Base-by-base conservation (phyloP, 2,329 filamentous ascomycete genomes). In the Aspergillus floridensis region DNA sequence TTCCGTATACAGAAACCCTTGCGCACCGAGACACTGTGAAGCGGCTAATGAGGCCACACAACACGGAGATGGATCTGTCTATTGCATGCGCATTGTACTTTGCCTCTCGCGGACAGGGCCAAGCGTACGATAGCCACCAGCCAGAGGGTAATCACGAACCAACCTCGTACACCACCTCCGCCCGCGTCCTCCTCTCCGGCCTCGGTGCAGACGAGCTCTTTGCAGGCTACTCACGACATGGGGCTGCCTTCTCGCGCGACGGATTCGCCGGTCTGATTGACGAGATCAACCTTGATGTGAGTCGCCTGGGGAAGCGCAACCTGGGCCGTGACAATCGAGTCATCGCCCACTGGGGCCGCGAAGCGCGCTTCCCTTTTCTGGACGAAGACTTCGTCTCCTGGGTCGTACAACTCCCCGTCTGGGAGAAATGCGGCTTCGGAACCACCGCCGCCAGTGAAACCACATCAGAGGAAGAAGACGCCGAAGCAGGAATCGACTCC, bases 61-160 rank as follows among this genome's bases (percentile, higher is more conserved):
- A 96, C 66, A 99, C 95, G 0, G 95, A 99, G 76, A 99, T 99
- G 95, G 95, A 99, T 69, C 81, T 99, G 0, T 99, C 95, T 3
- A 99, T 99, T 67, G 90, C 91, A 0, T 89, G 85, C 67, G 95
- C 95, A 0, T 81, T 99, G n/a, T 98, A 97, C 74, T 99, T 99
- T 78, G 92, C 95, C 5, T 88, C 93, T 0, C 85, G 92, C 44
- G 93, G 92, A 0, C 74, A 78, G 53, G 91, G 88, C 0, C 65
- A 73, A 19, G 78, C 81, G 44, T 22, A 62, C 32, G 49, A 63
- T 50, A 77, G 77, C 57, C 70, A 65, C 12, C 59, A 66, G 35
- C 59, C 68, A 11, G 58, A 65, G 2, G 16, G 53, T 24, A n/a
- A 5, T 16, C 38, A 44, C 16, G 29, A 54, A 7, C 49, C 55